Base-by-base conservation (phyloP, 1,139 yeast species). In the Arxiozyma bovina region DNA sequence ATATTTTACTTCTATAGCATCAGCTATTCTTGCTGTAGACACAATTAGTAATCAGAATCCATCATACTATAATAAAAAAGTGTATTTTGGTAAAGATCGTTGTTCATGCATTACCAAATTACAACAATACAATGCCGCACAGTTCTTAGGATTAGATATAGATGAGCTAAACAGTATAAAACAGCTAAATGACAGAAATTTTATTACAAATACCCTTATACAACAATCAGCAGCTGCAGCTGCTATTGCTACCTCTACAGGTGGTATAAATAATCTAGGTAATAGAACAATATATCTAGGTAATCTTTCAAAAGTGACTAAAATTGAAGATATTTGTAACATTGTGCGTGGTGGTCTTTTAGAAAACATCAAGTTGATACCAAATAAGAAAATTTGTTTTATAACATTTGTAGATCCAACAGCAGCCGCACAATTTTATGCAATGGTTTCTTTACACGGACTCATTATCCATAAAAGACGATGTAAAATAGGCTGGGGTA, bases 61-160 rank as follows among this genome's bases (percentile, higher is more conserved):
- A 20, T 78, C 77, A 55, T 84, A 87, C 73, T 73, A 77, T 34
- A 75, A 75, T 54, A 81, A 85, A 58, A 86, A 85, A 64, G 82
- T 88, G 47, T 85, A 80, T 64, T 90, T 87, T 67, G 96, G 97
- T 57, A 87, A 87, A 70, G 97, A 91, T 70, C 78, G 96, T 69
- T 88, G 96, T 65, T 81, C 82, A 3, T 79, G 78, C 65, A 87
- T 91, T 53, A 89, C 97, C 43, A 89, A 88, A 70, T 87, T 97
- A 34, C 97, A 93, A 72, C 96, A 90, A 71, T 97, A 91, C 68
- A 90, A 91, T 70, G 98, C 98, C 23, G 96, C 97, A 9, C 96
- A 91, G 71, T 91, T 89, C 69, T 75, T 91, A 57, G 97, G 97
- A 1, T 78, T 90, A 61, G 90, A 91, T 45, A 95, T 96, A 23